phyloP scores from a whole-genome alignment of 345 rosid genomes.

The Cardamine resedifolia region DNA sequence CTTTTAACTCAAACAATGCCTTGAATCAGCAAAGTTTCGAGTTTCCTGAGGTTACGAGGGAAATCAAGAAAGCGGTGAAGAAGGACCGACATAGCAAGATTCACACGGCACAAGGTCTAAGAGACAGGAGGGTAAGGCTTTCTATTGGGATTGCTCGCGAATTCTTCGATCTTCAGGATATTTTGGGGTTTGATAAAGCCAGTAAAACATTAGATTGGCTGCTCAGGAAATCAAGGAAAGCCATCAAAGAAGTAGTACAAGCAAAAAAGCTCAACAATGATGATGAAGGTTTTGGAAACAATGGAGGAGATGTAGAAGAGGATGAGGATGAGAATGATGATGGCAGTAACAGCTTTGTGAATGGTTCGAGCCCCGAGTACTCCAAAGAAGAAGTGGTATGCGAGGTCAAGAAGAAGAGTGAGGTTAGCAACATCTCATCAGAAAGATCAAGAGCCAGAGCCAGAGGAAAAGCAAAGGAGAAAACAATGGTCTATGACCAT shows the following conservation, averaged over 20 bases:
- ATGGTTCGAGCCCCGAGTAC: slow-evolving; percentile 29
- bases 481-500: slow-evolving; percentile 40
- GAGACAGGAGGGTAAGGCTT: slow-evolving; percentile 86
- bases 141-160: slow-evolving; percentile 66
- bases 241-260: slow-evolving; percentile 49
- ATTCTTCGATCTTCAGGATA: slow-evolving; percentile 86
- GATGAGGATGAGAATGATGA: slow-evolving; percentile 15
- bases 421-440: slow-evolving; percentile 14
- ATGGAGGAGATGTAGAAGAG: not conserved
- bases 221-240: slow-evolving; percentile 53
- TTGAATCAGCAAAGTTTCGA: slow-evolving; percentile 16
- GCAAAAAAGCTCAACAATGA: slow-evolving; percentile 25
- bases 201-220: slow-evolving; percentile 89
- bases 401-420: slow-evolving; percentile 34
- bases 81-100: slow-evolving; percentile 81
- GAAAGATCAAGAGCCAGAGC: slow-evolving; percentile 52
- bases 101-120: slow-evolving; percentile 66
- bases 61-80: slow-evolving; percentile 42
- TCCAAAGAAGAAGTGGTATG: slow-evolving; percentile 17
- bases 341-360: slow-evolving; percentile 25
- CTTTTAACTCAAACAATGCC: slow-evolving; percentile 24
- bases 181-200: slow-evolving; percentile 80
- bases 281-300: slow-evolving; percentile 7
- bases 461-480: slow-evolving; percentile 64
- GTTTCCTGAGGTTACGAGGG: slow-evolving; percentile 23